Conservation (phyloP, 2,329 filamentous ascomycete species). For the Fusarium scirpi region DNA sequence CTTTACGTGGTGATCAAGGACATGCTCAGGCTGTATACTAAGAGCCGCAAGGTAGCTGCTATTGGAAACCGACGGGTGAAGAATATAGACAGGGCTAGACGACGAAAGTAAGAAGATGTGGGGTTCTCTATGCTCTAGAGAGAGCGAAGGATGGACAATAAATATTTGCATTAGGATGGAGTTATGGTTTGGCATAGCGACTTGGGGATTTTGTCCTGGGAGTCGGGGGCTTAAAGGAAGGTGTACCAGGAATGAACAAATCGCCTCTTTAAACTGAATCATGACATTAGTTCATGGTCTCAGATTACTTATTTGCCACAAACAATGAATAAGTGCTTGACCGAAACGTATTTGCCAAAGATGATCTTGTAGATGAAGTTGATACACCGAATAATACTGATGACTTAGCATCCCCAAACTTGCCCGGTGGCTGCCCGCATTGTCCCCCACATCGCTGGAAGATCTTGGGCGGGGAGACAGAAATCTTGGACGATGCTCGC, state of each 20-base stretch:
- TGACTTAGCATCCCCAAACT: neutral
- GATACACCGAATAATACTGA: neutral
- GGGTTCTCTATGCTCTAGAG: neutral
- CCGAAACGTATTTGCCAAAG: neutral
- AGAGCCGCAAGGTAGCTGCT: constrained; percentile 70
- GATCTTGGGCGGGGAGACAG: neutral
- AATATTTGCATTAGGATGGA: constrained; percentile 38
- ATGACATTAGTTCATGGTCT: neutral
- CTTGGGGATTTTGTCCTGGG: neutral
- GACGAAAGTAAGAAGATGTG: constrained; percentile 48
- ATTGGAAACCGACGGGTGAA: constrained; percentile 66
- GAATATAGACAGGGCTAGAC: constrained; percentile 59
- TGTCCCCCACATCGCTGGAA: constrained; percentile 3
- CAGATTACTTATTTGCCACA: neutral
- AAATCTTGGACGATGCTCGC: neutral
- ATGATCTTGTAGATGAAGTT: neutral
- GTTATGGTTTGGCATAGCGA: constrained; percentile 30
- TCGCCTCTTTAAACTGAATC: constrained; percentile 6
- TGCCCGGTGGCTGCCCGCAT: neutral
- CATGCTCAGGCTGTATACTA: constrained; percentile 70
- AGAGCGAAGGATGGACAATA: neutral
- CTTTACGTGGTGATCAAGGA: constrained; percentile 88
- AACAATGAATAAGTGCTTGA: neutral
- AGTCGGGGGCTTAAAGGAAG: neutral
- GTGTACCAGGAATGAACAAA: constrained; percentile 3